A percentile compares a stretch with the other conserved stretches of the same genome.
phyloP scores from a whole-genome alignment of 2,329 filamentous ascomycete species.

The Talaromyces amestolkiae region DNA sequence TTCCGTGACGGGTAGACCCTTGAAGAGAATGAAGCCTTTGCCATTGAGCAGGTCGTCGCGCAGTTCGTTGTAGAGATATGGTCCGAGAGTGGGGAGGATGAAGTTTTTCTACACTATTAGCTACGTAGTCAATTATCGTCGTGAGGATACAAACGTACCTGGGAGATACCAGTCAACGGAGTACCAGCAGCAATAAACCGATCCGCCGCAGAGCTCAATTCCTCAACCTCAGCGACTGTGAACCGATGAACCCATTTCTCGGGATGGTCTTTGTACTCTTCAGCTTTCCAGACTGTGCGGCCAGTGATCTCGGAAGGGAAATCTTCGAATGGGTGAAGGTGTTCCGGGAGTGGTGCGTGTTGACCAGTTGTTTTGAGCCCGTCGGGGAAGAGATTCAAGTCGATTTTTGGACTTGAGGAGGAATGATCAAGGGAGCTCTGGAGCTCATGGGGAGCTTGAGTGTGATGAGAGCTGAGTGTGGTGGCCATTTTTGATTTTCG shows the following conservation, averaged over 20 bases:
- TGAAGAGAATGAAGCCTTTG: conserved; percentile 88
- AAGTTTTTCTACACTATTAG: conserved; percentile 52
- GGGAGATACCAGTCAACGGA: conserved; percentile 69
- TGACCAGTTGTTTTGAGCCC: conserved; percentile 70
- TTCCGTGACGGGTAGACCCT: conserved; percentile 70
- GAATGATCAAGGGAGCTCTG: not conserved
- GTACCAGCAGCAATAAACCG: conserved; percentile 63
- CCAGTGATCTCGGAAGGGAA: conserved; percentile 72
- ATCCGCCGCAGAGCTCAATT: conserved; percentile 66
- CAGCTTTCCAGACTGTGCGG: conserved; percentile 68
- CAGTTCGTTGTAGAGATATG: conserved; percentile 53
- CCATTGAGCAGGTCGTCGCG: conserved; percentile 71
- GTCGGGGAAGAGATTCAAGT: conserved; percentile 58
- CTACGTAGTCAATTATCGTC: too few species aligned
- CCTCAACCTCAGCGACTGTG: conserved; percentile 62
- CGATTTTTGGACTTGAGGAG: conserved; percentile 23
- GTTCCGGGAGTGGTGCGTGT: conserved; percentile 64
- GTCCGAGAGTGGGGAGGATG: conserved; percentile 56
- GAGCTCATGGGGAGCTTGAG: not conserved
- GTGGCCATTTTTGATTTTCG: not conserved
- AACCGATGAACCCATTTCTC: conserved; percentile 73
- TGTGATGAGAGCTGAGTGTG: not conserved
- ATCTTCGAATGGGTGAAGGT: conserved; percentile 63
- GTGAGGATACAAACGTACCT: conserved; percentile 36
- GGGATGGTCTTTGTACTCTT: conserved; percentile 61